Base-by-base conservation (phyloP, 148 eudicot species). In the Vaccinium darrowii region DNA sequence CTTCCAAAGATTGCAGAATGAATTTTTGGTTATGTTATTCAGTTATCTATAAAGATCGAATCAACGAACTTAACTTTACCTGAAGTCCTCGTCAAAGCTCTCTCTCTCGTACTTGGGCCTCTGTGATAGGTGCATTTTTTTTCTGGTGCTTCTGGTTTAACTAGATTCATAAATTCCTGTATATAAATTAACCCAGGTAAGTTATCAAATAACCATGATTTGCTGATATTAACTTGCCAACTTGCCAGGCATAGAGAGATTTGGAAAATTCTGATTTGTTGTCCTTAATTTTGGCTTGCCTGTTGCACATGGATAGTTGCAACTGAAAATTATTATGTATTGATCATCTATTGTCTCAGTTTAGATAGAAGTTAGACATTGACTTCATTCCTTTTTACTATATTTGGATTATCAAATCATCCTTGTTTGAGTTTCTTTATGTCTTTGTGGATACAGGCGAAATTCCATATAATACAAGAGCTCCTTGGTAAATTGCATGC, bases 381-480 rank as follows among this genome's bases (percentile, higher is more conserved):
- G 39, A 23, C n/a, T 19, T n/a, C 73, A 63, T 47, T 23, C 47
- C 27, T 39, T 49, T 8, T 78, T 14, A 43, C 47, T 0, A 19
- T 87, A 36, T 67, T 53, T 51, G 47, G 43, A 47, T 52, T 47
- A 6, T 78, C 19, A 47, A 52, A 8, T 79, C 77, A 51, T 53
- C 39, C 58, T 56, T 78, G 63, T 30, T 69, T 69, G 74, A 69
- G 74, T 69, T 54, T 80, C 50, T 52, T 16, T 7, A 63, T 43
- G 49, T 23, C 23, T 10, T 74, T 71, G 58, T 21, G 67, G 53
- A 54, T 58, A 63, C 91, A 97, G 99, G 99, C 98, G 56, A 97
- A 94, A 88, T 92, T 97, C 82, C 99, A 97, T 87, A 91, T 95
- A 65, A 89, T 95, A 84, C 98, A 97, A 93, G 99, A 97, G 87